These are phyloP conservation scores for Trypanosomatidae sp. DNA, from an alignment of 208 protist genomes.

Conservation along the genomic window DNA sequence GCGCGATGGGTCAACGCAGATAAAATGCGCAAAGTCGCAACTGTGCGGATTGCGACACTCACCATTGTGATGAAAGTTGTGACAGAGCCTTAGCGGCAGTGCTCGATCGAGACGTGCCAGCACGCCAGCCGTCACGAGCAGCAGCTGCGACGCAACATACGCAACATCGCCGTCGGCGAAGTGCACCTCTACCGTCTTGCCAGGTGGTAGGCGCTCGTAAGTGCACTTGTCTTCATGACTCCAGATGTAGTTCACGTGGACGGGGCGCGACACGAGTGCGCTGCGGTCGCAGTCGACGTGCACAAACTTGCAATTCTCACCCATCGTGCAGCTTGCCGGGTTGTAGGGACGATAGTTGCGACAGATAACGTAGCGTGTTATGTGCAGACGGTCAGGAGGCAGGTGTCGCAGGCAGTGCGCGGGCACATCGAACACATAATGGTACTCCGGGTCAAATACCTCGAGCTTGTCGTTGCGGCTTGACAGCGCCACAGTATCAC, in stretches of 20 bases:
- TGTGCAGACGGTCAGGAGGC: constrained; percentile 34
- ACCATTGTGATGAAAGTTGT: no score
- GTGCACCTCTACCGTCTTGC: constrained; percentile 6
- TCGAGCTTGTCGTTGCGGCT: background rate
- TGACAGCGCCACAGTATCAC: no score
- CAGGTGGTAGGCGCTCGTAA: constrained; percentile 40
- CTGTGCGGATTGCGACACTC: no score
- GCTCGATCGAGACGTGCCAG: no score
- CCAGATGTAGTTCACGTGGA: constrained; percentile 81
- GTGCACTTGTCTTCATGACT: constrained; percentile 39
- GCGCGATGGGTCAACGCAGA: no score
- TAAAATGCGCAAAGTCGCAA: no score
- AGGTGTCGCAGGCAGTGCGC: constrained; percentile 15
- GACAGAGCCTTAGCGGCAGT: no score
- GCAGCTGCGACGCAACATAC: no score
- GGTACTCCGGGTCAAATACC: constrained; percentile 54
- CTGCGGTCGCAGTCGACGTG: constrained; percentile 44
- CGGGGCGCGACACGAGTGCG: constrained; percentile 31
- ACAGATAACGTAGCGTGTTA: constrained; percentile 58
- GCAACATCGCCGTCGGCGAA: no score
- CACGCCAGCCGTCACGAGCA: no score
- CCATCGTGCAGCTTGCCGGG: constrained; percentile 38
- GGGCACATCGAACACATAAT: constrained; percentile 25
- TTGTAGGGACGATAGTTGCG: constrained; percentile 32
- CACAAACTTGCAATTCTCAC: constrained; percentile 64